Percentiles rank a stretch among this genome's conserved stretches.
Evolutionary conservation across 805 yeast species (phyloP).

Genomic region (Pachysolen tannophilus): DNA sequence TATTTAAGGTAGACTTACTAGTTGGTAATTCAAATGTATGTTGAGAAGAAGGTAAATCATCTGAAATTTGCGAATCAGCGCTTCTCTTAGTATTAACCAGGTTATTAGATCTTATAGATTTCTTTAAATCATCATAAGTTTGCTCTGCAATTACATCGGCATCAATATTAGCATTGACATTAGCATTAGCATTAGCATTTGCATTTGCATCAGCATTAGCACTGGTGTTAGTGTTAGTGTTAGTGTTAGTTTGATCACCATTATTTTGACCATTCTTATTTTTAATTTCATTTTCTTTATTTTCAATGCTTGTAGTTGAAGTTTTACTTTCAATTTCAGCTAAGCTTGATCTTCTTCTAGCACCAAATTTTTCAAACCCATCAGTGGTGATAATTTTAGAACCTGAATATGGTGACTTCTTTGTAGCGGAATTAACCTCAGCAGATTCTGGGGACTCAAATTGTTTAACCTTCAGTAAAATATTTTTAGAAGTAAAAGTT

Average conservation of each 20-base stretch:
- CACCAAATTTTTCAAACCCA: slow-evolving; percentile 23
- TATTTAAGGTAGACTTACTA: too few species aligned
- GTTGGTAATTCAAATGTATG: too few species aligned
- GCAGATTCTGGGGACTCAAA: slow-evolving; percentile 10
- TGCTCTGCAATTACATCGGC: background rate
- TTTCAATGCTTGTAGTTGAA: background rate
- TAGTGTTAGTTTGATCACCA: slow-evolving; percentile 1
- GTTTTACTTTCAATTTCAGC: background rate
- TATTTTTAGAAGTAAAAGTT: background rate
- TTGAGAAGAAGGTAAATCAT: too few species aligned
- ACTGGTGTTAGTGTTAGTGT: background rate
- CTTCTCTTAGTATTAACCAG: too few species aligned
- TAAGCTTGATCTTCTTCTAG: slow-evolving; percentile 17
- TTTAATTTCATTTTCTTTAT: too few species aligned
- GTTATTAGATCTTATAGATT: too few species aligned
- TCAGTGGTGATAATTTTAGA: slow-evolving; percentile 19
- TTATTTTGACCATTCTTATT: background rate
- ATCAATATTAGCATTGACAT: slow-evolving; percentile 2
- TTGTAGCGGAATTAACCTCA: background rate
- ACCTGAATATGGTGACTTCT: slow-evolving; percentile 16
- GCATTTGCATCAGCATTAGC: background rate
- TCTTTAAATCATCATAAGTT: too few species aligned
- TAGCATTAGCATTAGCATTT: background rate
- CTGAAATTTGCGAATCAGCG: too few species aligned
- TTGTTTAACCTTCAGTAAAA: slow-evolving; percentile 7